These are phyloP conservation scores for Warburgia ugandensis DNA, from an alignment of 164 flowering plant genomes.

Conservation along the genomic window DNA sequence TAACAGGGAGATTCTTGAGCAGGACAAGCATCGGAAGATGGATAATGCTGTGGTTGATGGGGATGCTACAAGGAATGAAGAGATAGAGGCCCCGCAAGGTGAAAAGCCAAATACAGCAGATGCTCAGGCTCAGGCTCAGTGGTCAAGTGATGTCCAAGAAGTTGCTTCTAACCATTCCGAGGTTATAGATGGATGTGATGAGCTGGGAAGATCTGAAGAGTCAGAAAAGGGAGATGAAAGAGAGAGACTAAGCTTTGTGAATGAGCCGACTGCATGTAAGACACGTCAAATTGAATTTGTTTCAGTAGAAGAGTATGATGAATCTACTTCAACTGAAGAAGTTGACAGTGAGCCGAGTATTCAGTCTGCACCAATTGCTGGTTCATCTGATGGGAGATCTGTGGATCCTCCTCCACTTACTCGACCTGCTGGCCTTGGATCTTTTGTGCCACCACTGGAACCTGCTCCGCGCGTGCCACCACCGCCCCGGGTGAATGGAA, in stretches of 20 bases:
- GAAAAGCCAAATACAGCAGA: conserved; percentile 7
- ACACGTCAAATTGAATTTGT: neutral
- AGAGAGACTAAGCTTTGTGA: neutral
- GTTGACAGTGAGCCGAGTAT: neutral
- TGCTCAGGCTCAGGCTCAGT: conserved; percentile 7
- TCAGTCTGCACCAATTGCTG: conserved; percentile 3
- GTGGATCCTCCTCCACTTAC: conserved; percentile 28
- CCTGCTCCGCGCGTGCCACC: conserved; percentile 63
- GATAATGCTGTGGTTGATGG: conserved; percentile 10
- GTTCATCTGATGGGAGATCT: conserved; percentile 14
- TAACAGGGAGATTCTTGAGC: neutral
- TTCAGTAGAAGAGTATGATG: neutral
- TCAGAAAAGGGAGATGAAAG: conserved; percentile 13
- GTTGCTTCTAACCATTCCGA: conserved; percentile 5
- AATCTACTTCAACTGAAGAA: neutral
- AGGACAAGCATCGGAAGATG: conserved; percentile 7
- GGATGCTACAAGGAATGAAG: neutral
- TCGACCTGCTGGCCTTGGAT: conserved; percentile 95
- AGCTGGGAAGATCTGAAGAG: conserved; percentile 10
- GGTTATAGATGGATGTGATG: conserved; percentile 5
- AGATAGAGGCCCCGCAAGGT: neutral
- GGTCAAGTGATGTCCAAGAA: conserved; percentile 11
- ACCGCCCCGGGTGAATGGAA: conserved; percentile 71
- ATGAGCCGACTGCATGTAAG: neutral
- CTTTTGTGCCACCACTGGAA: conserved; percentile 74